Evolutionary conservation across 2,329 filamentous ascomycete species (phyloP).

Genomic region (Penicillium crustosum): DNA sequence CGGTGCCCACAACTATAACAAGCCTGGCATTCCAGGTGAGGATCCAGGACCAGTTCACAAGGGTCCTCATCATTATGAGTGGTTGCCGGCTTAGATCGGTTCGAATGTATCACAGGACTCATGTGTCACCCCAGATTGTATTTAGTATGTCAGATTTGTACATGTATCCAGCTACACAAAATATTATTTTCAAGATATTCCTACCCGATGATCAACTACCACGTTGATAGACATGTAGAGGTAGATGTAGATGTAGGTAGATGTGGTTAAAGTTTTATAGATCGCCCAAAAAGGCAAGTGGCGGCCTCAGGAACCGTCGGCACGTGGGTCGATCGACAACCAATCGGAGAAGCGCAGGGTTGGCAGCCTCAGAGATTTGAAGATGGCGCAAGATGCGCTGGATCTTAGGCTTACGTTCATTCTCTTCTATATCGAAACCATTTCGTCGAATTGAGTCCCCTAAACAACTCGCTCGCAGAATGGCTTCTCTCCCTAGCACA

Average conservation of each 20-base stretch:
- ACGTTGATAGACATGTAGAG: neutral
- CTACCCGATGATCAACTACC: neutral
- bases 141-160: neutral
- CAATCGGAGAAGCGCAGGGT: slow-evolving; percentile 23
- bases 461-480: slow-evolving; percentile 41
- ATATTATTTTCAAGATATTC: neutral
- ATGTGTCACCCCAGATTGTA: neutral
- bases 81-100: slow-evolving; percentile 47
- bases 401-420: slow-evolving; percentile 18
- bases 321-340: slow-evolving; percentile 27
- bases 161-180: neutral
- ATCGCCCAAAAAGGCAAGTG: slow-evolving; percentile 9
- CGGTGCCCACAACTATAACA: slow-evolving; percentile 65
- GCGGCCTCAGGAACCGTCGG: slow-evolving; percentile 21
- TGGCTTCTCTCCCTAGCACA: slow-evolving; percentile 57
- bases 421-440: slow-evolving; percentile 29
- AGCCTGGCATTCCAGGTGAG: slow-evolving; percentile 51
- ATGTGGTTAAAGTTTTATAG: neutral
- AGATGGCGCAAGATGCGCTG: slow-evolving; percentile 19
- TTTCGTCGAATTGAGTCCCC: slow-evolving; percentile 35
- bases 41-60: slow-evolving; percentile 53
- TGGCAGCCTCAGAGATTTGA: slow-evolving; percentile 22
- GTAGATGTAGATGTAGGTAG: no score
- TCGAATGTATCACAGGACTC: neutral
- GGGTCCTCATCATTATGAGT: slow-evolving; percentile 64